These are phyloP conservation scores for Earliella scabrosa DNA, from an alignment of 1,284 basidiomycete genomes.

Conservation along the genomic window DNA sequence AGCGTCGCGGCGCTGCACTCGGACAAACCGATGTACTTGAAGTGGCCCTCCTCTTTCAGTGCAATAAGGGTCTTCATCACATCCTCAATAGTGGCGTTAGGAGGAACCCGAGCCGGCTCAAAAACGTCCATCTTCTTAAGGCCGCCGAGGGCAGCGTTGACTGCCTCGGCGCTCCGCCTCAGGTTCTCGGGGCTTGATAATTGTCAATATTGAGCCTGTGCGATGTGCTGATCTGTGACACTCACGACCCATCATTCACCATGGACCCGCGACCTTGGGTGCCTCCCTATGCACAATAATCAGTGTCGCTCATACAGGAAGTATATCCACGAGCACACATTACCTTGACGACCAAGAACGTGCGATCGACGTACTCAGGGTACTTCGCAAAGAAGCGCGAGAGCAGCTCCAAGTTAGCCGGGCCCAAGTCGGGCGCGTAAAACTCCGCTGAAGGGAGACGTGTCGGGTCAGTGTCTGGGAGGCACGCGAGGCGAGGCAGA, in stretches of 20 bases:
- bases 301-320: too few relatives aligned
- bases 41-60: slow-evolving; percentile 45
- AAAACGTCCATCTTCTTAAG: slow-evolving; percentile 52
- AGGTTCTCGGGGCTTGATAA: slow-evolving; percentile 41
- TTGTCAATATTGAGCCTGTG: background rate
- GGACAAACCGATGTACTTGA: slow-evolving; percentile 51
- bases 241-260: slow-evolving; percentile 35
- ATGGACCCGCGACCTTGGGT: too few relatives aligned
- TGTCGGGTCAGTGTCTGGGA: too few relatives aligned
- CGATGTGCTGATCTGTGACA: too few relatives aligned
- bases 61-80: slow-evolving; percentile 32
- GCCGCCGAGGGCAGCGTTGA: slow-evolving; percentile 47
- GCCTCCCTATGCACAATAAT: too few relatives aligned
- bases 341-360: slow-evolving; percentile 52
- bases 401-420: slow-evolving; percentile 48
- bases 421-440: slow-evolving; percentile 42
- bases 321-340: too few relatives aligned
- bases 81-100: slow-evolving; percentile 38
- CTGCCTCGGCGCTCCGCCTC: slow-evolving; percentile 43
- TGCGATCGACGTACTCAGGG: slow-evolving; percentile 57
- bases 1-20: slow-evolving; percentile 53
- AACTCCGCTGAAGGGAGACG: slow-evolving; percentile 40
- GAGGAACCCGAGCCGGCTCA: slow-evolving; percentile 41
- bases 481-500: background rate
- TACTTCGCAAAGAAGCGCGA: slow-evolving; percentile 52